Evolutionary conservation across 2,329 filamentous ascomycete genomes (phyloP), one percentile per base, ranked within the genome.

Genomic region (Zymoseptoria ardabiliae): DNA sequence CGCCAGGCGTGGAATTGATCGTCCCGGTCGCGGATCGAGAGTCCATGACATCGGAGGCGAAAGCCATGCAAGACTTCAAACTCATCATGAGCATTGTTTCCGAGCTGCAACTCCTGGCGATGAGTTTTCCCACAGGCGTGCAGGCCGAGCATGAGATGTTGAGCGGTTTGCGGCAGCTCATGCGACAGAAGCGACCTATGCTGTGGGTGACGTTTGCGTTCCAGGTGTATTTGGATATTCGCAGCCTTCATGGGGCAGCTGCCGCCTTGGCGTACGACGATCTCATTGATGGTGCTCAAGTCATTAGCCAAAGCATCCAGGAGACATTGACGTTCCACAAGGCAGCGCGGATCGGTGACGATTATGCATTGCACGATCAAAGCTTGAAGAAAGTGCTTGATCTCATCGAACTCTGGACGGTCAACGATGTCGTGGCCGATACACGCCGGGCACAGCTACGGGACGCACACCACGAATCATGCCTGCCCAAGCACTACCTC

Each of bases 131-230:
- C 4, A 7, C 4, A 19, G 13, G 25, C 2, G 25, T 30, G 4
- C 8, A 53, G 22, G 57, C 57, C 11, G 53, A 56, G 19, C 53
- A 59, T 35, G 22, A 56, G 22, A 56, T 56, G 13, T 9, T 56
- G 10, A 11, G 49, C 19, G 57, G 53, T 19, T 4, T 59, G n/a
- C 53, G 57, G 4, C 17, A 56, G 8, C 21, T 56, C 1, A n/a
- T 22, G 22, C 22, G 4, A 8, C 25, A 4, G 8, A 28, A 28
- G 8, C 7, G 4, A 9, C 25, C 25, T 9, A 9, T 28, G 3
- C 25, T 28, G 8, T 28, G 25, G 25, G 25, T 28, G 25, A 28
- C 25, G 7, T 28, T 28, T 28, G 25, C 25, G 4, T 28, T 28
- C 8, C 25, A 28, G 25, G 8, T 28, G 8, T 28, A 28, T 28